These are phyloP conservation scores for Globisporangium apiculatum DNA, from an alignment of 352 stramenopile genomes.

Conservation along the genomic window DNA sequence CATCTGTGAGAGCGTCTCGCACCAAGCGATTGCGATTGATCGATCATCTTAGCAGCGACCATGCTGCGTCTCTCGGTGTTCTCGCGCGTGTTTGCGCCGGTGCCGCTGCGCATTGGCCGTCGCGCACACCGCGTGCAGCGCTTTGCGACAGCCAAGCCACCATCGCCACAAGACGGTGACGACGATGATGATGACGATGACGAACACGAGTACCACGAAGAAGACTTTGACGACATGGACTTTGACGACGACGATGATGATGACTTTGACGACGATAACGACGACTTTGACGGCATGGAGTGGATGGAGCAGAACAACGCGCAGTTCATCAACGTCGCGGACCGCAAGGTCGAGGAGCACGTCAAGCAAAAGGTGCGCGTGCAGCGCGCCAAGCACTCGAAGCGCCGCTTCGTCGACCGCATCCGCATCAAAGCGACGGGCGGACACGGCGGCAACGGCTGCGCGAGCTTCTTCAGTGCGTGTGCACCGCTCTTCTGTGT, in stretches of 20 bases:
- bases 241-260: constrained; percentile 28
- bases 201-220: constrained; percentile 34
- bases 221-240: constrained; percentile 36
- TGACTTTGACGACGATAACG: constrained; percentile 20
- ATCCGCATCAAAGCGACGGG: constrained; percentile 87
- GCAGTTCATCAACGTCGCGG: constrained; percentile 14
- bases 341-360: constrained; percentile 63
- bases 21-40: neutral
- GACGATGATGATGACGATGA: constrained; percentile 29
- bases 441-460: constrained; percentile 85
- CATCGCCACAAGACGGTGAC: constrained; percentile 1
- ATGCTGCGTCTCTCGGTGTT: constrained; percentile 60
- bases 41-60: neutral
- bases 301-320: constrained; percentile 10
- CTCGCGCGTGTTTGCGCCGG: constrained; percentile 35
- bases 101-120: constrained; percentile 29
- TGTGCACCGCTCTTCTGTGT: neutral
- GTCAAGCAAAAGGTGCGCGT: constrained; percentile 85
- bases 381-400: constrained; percentile 77
- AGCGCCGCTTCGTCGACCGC: constrained; percentile 87
- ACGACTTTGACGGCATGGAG: constrained; percentile 11
- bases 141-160: constrained; percentile 6
- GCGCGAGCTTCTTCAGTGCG: constrained; percentile 78
- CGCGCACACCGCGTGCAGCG: constrained; percentile 14
- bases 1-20: neutral